A percentile compares a stretch with the other conserved stretches of the same genome.
Evolutionary conservation across 192 early-diverging fungal genomes (phyloP).

Genomic region (Oehlia diaphana): DNA sequence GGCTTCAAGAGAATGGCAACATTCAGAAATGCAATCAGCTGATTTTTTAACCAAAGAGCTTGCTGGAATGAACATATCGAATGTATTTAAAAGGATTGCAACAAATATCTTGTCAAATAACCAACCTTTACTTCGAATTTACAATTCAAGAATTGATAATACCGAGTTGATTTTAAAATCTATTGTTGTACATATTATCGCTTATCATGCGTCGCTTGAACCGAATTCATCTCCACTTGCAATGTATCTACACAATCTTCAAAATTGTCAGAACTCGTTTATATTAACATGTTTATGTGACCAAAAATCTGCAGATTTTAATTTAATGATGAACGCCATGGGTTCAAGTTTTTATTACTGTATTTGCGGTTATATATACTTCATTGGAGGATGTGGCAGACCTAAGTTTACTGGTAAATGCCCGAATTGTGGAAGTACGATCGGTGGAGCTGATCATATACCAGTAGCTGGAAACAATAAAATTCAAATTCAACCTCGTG

Average conservation of each 20-base stretch:
- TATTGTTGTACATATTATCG: constrained; percentile 18
- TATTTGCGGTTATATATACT: constrained; percentile 23
- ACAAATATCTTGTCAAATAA: neutral
- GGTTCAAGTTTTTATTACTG: constrained; percentile 12
- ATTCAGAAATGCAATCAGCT: neutral
- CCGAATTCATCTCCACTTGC: neutral
- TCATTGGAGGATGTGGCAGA: constrained; percentile 12
- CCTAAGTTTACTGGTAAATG: neutral
- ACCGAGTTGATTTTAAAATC: constrained; percentile 23
- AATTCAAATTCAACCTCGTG: too few relatives aligned
- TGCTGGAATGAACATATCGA: neutral
- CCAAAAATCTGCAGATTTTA: neutral
- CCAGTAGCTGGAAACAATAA: too few relatives aligned
- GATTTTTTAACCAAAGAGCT: constrained; percentile 9
- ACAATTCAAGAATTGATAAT: neutral
- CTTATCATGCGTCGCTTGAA: constrained; percentile 1
- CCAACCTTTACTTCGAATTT: constrained; percentile 10
- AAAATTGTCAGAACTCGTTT: neutral
- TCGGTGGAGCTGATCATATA: too few relatives aligned
- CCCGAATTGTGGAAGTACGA: neutral
- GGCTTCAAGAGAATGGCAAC: constrained; percentile 6
- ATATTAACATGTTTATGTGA: neutral
- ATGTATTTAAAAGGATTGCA: neutral
- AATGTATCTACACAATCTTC: constrained; percentile 10
- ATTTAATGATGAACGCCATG: neutral